A percentile compares a stretch with the other conserved stretches of the same genome.
Conservation (phyloP, 1,284 basidiomycete genomes). For the Hypsizygus ulmarius region DNA sequence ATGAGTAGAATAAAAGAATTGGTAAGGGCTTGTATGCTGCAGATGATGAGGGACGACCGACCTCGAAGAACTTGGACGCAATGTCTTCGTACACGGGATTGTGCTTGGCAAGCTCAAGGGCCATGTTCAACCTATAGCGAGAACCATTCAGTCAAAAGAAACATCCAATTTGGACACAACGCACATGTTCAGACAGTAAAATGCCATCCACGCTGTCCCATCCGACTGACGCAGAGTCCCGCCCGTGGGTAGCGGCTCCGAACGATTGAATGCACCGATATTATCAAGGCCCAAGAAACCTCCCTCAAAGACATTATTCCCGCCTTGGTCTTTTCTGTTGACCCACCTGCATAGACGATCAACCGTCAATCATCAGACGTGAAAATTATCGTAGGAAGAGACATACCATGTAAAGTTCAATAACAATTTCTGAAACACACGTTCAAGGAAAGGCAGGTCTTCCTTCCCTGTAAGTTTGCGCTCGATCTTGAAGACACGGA, state of each 20-base stretch:
- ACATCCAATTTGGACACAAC: conserved; percentile 17
- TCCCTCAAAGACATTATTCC: conserved; percentile 96
- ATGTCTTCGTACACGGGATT: conserved; percentile 98
- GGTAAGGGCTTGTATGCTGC: neutral
- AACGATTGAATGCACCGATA: conserved; percentile 97
- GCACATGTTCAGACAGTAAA: conserved; percentile 94
- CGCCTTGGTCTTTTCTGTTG: conserved; percentile 93
- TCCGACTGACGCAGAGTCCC: conserved; percentile 92
- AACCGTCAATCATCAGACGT: conserved; percentile 4
- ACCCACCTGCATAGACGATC: conserved; percentile 74
- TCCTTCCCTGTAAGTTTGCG: conserved; percentile 90
- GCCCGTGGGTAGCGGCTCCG: conserved; percentile 93
- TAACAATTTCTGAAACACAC: conserved; percentile 96
- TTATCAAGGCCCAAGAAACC: conserved; percentile 98
- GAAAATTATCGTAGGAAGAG: neutral
- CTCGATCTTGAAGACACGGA: conserved; percentile 98
- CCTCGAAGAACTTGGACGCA: conserved; percentile 98
- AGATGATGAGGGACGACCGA: conserved; percentile 29
- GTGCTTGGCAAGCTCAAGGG: conserved; percentile 96
- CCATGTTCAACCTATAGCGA: conserved; percentile 82
- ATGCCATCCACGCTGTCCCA: conserved; percentile 99
- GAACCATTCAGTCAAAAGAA: neutral
- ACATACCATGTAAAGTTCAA: conserved; percentile 93
- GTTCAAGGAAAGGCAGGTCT: conserved; percentile 90
- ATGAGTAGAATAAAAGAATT: neutral